These are phyloP conservation scores for Sporothrix dimorphospora DNA, from an alignment of 2,329 filamentous ascomycete species.

Conservation along the genomic window DNA sequence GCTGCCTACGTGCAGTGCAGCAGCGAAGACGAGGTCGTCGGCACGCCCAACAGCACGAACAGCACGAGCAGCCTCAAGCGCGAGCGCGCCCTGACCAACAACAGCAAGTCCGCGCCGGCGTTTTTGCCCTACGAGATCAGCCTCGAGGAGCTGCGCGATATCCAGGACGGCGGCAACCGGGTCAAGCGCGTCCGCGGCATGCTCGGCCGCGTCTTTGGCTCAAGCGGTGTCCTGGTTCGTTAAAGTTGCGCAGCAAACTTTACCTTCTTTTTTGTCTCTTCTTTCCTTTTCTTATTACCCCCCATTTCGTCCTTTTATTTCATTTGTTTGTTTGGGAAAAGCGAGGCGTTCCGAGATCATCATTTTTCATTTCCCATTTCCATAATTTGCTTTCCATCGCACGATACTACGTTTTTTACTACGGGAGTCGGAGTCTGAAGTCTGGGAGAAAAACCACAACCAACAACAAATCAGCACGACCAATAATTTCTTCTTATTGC, in stretches of 20 bases:
- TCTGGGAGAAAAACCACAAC: background rate
- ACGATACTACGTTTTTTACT: slow-evolving; percentile 10
- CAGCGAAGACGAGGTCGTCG: slow-evolving; percentile 47
- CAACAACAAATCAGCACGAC: background rate
- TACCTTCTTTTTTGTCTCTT: background rate
- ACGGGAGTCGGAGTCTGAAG: slow-evolving; percentile 20
- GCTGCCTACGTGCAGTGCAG: slow-evolving; percentile 48
- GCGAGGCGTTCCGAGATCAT: slow-evolving; percentile 27
- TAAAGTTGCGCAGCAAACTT: slow-evolving; percentile 31
- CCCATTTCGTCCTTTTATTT: slow-evolving; percentile 5
- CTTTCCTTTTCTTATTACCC: background rate
- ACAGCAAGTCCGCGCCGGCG: slow-evolving; percentile 19
- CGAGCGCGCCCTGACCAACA: slow-evolving; percentile 6
- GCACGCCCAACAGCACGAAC: slow-evolving; percentile 34
- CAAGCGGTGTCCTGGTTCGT: slow-evolving; percentile 44
- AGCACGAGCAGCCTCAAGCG: slow-evolving; percentile 31
- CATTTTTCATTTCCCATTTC: background rate
- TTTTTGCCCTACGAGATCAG: slow-evolving; percentile 61
- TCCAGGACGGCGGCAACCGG: slow-evolving; percentile 55
- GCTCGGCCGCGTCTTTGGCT: slow-evolving; percentile 57
- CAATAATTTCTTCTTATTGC: slow-evolving; percentile 15
- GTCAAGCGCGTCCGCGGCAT: slow-evolving; percentile 53
- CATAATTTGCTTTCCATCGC: background rate
- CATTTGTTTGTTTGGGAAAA: slow-evolving; percentile 28
- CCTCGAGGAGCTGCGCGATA: slow-evolving; percentile 54